Evolutionary conservation across 306 rosid genomes (phyloP), one percentile per base, ranked within the genome.

Genomic region (Quercus wislizeni): DNA sequence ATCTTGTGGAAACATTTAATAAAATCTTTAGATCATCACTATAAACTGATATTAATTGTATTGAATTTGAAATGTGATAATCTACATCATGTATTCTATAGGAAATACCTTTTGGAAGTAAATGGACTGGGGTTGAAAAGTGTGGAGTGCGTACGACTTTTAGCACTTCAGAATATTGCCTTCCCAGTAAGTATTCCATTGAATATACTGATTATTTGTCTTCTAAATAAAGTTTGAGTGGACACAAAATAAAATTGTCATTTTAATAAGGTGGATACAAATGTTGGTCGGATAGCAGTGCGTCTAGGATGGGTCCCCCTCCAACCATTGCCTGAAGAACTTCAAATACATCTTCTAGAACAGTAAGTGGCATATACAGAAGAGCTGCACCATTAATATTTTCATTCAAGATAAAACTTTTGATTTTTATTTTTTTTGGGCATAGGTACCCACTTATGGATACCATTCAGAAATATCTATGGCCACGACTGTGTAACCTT

Each of bases 241-340:
- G 67, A 19, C 5, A 74, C 28, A 17, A 15, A 38, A n/a, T 76
- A 0, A 55, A 2, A 51, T 43, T 51, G 6, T 8, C 31, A 20
- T 51, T 55, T 3, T 71, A 1, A 8, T 13, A 71, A 89, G 97
- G 97, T 92, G 81, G 98, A 92, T 52, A 91, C 92, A 49, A 94
- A 94, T 76, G 98, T 94, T 71, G 94, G 83, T n/a, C 83, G 97
- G 56, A 90, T 94, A 71, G 92, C 82, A 1, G 83, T 88, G 25
- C 92, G 96, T n/a, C 63, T 94, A 41, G 97, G 96, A n/a, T 92
- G 98, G 97, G 94, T 89, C 79, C 96, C 93, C 5, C 83, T 94
- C 21, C 84, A 88, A 74, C 94, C 96, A 21, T 80, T 92, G 17
- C 97, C 98, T 2, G 96, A 79, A 65, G 8, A 64, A 4, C 19